These are phyloP conservation scores for Erythrobasidium yunnanense DNA, from an alignment of 768 basidiomycete genomes.

Conservation along the genomic window DNA sequence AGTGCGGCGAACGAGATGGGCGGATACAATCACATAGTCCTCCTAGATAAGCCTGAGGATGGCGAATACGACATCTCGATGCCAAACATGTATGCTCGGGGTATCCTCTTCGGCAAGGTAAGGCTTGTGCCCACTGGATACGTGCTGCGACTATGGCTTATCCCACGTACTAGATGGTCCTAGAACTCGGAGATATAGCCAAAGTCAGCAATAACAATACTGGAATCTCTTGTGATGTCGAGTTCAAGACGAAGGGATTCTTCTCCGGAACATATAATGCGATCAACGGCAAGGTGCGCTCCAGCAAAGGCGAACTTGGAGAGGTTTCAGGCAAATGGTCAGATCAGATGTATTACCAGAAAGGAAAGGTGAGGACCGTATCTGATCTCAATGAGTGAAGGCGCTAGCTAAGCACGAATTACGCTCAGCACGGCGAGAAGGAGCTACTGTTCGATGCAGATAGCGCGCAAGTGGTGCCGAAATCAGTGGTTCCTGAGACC, in stretches of 20 bases:
- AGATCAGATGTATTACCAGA: conserved; percentile 73
- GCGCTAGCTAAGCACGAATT: too few species aligned
- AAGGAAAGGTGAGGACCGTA: conserved; percentile 50
- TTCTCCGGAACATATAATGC: conserved; percentile 90
- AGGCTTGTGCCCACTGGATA: too few species aligned
- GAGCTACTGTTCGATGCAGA: conserved; percentile 72
- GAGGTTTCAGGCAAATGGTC: conserved; percentile 87
- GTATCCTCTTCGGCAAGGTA: conserved; percentile 48
- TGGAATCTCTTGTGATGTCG: conserved; percentile 65
- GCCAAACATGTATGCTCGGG: conserved; percentile 64
- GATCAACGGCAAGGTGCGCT: conserved; percentile 66
- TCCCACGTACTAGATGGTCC: conserved; percentile 96
- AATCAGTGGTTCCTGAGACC: conserved; percentile 70
- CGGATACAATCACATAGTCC: conserved; percentile 45
- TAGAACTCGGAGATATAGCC: conserved; percentile 86
- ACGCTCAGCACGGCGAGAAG: conserved; percentile 53
- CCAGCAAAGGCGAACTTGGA: conserved; percentile 56
- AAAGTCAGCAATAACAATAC: conserved; percentile 70
- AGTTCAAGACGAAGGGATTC: conserved; percentile 99
- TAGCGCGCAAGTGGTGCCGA: conserved; percentile 63
- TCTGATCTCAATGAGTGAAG: background rate
- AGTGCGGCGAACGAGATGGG: conserved; percentile 94
- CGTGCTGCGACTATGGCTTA: too few species aligned
- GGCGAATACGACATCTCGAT: conserved; percentile 79
- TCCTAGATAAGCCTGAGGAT: conserved; percentile 30